Evolutionary conservation across 2,329 filamentous ascomycete species (phyloP), one percentile per base, ranked within the genome.

Genomic region (Dactylellina sp.): DNA sequence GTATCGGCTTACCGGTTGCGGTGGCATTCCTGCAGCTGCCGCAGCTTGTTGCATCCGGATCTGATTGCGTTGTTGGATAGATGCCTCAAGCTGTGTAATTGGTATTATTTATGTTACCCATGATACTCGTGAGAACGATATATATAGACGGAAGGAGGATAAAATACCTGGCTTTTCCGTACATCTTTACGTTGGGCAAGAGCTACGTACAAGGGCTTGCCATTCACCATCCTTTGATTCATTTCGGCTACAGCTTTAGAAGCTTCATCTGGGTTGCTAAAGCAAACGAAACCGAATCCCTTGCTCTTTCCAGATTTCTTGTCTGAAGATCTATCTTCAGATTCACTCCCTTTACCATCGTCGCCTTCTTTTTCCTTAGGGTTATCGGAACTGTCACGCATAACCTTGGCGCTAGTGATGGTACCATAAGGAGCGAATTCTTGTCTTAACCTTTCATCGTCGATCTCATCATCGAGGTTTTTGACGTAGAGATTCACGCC

Each of bases 401-500:
- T 99, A 79, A 99, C 94, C 89, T 98, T 98, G 80, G 95, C 94
- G 39, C 95, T 98, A 75, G 95, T 99, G 83, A 99, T 98, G 79
- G 91, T 92, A 76, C 95, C 95, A 80, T 91, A 98, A 78, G 92
- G 87, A 80, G 89, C 85, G 83, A 99, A 99, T 82, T 98, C 90
- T 80, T 93, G 89, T 79, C 95, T 93, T 76, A 99, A 89, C 87
- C 97, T 97, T 80, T 99, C 95, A 79, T 99, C 95, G 80, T 99
- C 95, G 78, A 99, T 89, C 75, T 98, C 95, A 78, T 99, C 95
- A 77, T 93, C 91, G 75, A 99, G 86, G 84, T 99, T 99, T 89
- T 99, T 99, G 85, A 99, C 95, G 86, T 99, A 99, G 55, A 99
- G 88, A 86, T 99, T 99, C 83, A 99, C 95, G 78, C 95, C 95